Evolutionary conservation across 345 rosid genomes (phyloP).

Genomic region (Noccaea caerulescens): DNA sequence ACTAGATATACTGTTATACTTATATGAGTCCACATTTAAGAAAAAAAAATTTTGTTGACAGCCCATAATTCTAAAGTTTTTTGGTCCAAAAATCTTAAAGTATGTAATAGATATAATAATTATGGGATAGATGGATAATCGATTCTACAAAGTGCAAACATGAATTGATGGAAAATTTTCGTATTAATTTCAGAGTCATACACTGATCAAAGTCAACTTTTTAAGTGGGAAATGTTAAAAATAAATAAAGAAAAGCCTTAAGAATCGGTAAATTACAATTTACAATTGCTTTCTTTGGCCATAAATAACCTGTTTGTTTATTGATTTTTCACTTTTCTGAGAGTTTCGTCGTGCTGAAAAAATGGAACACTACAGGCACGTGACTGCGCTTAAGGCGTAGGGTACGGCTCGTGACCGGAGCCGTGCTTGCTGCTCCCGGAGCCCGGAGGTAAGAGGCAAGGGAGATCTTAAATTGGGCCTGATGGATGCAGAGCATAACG

Average conservation of each 20-base stretch:
- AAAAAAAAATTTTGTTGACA: not conserved
- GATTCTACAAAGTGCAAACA: slow-evolving; percentile 1
- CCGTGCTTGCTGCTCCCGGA: not conserved
- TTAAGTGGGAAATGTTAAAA: not conserved
- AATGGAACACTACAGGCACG: slow-evolving; percentile 37
- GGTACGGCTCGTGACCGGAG: slow-evolving; percentile 36
- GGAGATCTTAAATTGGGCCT: slow-evolving; percentile 3
- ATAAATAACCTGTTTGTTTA: not conserved
- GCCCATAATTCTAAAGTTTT: not conserved
- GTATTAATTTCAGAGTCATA: not conserved
- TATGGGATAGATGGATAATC: not conserved
- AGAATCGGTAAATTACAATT: slow-evolving; percentile 1
- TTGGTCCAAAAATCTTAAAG: slow-evolving; percentile 2
- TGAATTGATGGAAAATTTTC: not conserved
- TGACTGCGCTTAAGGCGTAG: slow-evolving; percentile 44
- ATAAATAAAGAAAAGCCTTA: not conserved
- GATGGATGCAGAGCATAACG: not conserved
- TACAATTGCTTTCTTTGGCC: not conserved
- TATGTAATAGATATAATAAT: slow-evolving; percentile 3
- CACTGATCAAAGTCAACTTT: slow-evolving; percentile 13
- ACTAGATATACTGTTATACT: slow-evolving; percentile 2
- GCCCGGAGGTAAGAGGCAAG: not conserved
- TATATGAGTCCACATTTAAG: not conserved
- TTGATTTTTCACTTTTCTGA: not conserved
- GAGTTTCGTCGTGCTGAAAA: slow-evolving; percentile 45